Evolutionary conservation across 495 filamentous ascomycete species (phyloP).

Genomic region (Penicillium cataractarum): DNA sequence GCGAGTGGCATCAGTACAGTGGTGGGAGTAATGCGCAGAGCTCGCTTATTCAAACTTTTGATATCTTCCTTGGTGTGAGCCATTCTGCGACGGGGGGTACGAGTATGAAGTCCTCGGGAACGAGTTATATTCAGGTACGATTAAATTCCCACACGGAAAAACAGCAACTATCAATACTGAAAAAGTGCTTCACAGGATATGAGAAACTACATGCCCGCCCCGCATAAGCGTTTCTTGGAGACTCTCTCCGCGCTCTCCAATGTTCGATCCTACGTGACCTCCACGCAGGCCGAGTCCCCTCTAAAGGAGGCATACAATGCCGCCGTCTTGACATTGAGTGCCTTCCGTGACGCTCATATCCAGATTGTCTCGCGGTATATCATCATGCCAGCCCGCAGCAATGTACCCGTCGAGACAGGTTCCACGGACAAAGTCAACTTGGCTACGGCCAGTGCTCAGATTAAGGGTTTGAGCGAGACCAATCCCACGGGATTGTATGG

Average conservation of each 20-base stretch:
- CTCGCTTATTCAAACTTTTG: constrained; percentile 90
- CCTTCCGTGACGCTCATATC: constrained; percentile 88
- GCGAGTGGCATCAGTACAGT: constrained; percentile 73
- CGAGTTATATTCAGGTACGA: constrained; percentile 40
- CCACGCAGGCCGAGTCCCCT: constrained; percentile 56
- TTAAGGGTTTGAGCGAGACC: constrained; percentile 23
- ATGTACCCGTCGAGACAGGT: constrained; percentile 14
- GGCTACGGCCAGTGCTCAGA: constrained; percentile 33
- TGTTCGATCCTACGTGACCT: constrained; percentile 77
- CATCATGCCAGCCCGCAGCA: constrained; percentile 56
- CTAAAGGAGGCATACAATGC: constrained; percentile 83
- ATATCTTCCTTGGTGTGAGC: constrained; percentile 83
- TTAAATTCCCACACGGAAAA: not conserved
- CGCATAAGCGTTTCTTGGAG: constrained; percentile 84
- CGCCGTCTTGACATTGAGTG: constrained; percentile 77
- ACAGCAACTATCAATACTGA: not conserved
- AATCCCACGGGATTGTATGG: constrained; percentile 60
- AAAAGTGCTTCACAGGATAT: constrained; percentile 62
- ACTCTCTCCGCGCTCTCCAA: constrained; percentile 75
- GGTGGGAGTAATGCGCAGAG: constrained; percentile 96
- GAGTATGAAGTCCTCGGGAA: constrained; percentile 52
- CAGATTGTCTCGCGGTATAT: constrained; percentile 95
- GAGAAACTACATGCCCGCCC: constrained; percentile 94
- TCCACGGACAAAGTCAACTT: constrained; percentile 31
- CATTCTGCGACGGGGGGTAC: constrained; percentile 84